phyloP scores from a whole-genome alignment of 2,329 filamentous ascomycete genomes.

The Colletotrichum caudatum region DNA sequence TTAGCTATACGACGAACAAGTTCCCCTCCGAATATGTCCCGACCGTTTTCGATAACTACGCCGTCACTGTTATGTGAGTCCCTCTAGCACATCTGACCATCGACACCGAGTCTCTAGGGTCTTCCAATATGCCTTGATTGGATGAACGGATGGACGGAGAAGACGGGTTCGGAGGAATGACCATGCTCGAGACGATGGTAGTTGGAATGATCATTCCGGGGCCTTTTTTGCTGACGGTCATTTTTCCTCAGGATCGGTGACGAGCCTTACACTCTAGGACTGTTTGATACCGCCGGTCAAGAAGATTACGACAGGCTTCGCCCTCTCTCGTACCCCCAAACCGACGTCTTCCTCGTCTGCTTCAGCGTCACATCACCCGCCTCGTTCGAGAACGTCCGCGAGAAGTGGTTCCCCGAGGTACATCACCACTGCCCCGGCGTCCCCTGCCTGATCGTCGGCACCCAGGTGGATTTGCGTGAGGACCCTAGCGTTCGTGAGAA shows the following conservation, averaged over 20 bases:
- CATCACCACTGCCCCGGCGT: conserved; percentile 99
- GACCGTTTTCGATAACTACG: conserved; percentile 99
- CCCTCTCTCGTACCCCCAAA: conserved; percentile 97
- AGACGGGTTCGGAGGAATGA: background rate
- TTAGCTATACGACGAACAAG: conserved; percentile 99
- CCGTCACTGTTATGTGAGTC: conserved; percentile 98
- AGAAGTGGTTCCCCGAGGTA: conserved; percentile 99
- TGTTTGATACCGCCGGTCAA: conserved; percentile 99
- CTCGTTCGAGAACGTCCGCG: conserved; percentile 98
- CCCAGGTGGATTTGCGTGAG: conserved; percentile 95
- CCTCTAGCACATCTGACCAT: conserved; percentile 33
- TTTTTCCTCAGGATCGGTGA: conserved; percentile 85
- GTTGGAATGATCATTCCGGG: conserved; percentile 5
- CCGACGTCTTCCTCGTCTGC: conserved; percentile 98
- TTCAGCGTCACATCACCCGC: conserved; percentile 98
- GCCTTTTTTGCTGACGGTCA: conserved; percentile 28
- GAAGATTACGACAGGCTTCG: conserved; percentile 99
- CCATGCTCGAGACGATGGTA: background rate
- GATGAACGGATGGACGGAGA: conserved; percentile 10
- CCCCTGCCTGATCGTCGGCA: conserved; percentile 96
- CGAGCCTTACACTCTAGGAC: conserved; percentile 95
- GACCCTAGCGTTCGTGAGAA: conserved; percentile 90
- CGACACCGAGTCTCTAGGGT: conserved; percentile 1
- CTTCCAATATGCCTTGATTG: conserved; percentile 3
- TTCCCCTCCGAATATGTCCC: conserved; percentile 99